Evolutionary conservation across 257 asterid genomes (phyloP), one percentile per base, ranked within the genome.

Genomic region (Avicennia marina): DNA sequence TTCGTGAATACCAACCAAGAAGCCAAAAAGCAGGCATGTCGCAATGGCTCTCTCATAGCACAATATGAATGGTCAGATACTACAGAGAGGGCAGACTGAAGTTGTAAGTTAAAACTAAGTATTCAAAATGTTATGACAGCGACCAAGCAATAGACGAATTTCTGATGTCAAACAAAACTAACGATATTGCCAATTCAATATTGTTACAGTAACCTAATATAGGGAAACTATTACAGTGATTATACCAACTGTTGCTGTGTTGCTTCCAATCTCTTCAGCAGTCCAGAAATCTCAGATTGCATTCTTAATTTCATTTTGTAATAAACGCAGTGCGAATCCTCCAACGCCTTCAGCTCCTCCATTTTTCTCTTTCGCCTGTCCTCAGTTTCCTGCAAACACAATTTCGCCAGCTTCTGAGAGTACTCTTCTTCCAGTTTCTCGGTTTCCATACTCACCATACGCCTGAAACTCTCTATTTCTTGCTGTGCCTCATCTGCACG

Each of bases 191-290:
- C 22, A 39, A n/a, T 29, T 13, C 33, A 56, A 39, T 8, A 26
- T n/a, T 34, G 15, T 41, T 16, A 64, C 22, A n/a, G 50, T 40
- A 40, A 25, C 33, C 42, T 45, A 33, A 46, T 2, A 19, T 11
- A 49, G 21, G 8, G 7, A 40, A 9, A 11, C 90, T 88, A 86
- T 62, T 86, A 43, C 3, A 53, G 18, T 22, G 48, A 17, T 50
- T 67, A 88, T 51, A 86, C 90, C 71, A 76, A 51, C 72, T 78
- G 90, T 40, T 86, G 90, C 70, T 89, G 84, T 4, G 95, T 77
- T 1, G 85, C 81, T 56, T 91, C 97, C 98, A 91, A 88, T 74
- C 95, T 86, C 81, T 82, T 80, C 54, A 91, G 66, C 81, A 91
- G 77, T 32, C 90, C 98, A 0, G 95, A 87, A 24, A 83, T 80